Conservation (phyloP, 352 stramenopile species). For the Globisporangium cylindrosporum region DNA sequence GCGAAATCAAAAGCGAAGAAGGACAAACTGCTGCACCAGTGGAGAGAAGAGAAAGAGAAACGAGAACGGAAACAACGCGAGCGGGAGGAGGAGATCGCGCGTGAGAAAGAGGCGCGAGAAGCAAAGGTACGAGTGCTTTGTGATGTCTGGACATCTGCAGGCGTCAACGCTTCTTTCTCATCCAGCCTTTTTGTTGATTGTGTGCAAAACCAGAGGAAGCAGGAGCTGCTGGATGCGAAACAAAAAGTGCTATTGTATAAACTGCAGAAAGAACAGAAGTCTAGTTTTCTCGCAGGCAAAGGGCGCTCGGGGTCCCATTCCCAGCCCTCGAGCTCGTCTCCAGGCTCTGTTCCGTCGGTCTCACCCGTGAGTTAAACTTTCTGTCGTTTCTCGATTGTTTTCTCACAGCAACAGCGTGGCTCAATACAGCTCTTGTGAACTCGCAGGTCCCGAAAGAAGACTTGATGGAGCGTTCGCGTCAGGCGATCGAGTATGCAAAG, state of each 20-base stretch:
- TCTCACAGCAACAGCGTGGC: not conserved
- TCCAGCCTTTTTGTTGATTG: not conserved
- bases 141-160: not conserved
- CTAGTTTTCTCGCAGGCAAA: not conserved
- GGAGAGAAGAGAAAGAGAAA: slow-evolving; percentile 34
- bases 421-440: not conserved
- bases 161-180: not conserved
- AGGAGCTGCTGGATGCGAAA: slow-evolving; percentile 69
- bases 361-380: slow-evolving; percentile 28
- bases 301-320: slow-evolving; percentile 17
- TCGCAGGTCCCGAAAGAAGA: slow-evolving; percentile 41
- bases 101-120: slow-evolving; percentile 35
- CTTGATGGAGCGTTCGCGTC: slow-evolving; percentile 44
- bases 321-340: slow-evolving; percentile 19
- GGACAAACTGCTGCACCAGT: slow-evolving; percentile 29
- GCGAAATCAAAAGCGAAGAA: slow-evolving; percentile 26
- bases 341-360: not conserved
- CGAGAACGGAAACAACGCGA: slow-evolving; percentile 33
- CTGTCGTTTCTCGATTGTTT: not conserved
- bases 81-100: slow-evolving; percentile 27
- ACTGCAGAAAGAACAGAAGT: slow-evolving; percentile 72
- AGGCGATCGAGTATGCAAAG: slow-evolving; percentile 57
- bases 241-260: slow-evolving; percentile 77
- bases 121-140: slow-evolving; percentile 35
- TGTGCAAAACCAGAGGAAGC: slow-evolving; percentile 29